These are phyloP conservation scores for Calophaca sinica DNA, from an alignment of 306 rosid genomes.

Conservation along the genomic window DNA sequence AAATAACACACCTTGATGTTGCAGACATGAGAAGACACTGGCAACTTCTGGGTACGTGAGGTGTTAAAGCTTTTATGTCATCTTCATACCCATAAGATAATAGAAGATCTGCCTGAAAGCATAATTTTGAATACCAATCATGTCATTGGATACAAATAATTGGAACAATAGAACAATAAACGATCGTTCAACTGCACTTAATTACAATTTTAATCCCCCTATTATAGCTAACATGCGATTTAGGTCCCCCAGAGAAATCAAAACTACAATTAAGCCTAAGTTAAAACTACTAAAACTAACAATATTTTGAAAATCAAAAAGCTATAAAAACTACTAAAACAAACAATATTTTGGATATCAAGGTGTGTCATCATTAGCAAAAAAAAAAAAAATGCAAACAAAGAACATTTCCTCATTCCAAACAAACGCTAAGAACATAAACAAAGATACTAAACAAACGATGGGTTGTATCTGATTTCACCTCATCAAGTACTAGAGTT, in stretches of 20 bases:
- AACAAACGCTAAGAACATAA: conserved; percentile 4
- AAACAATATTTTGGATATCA: conserved; percentile 11
- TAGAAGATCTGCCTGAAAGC: conserved; percentile 93
- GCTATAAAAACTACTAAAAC: not conserved
- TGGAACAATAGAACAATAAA: not conserved
- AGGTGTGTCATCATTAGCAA: not conserved
- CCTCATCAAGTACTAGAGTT: conserved; percentile 98
- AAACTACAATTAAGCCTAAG: not conserved
- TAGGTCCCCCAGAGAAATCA: not conserved
- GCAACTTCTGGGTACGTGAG: conserved; percentile 85
- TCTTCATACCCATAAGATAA: conserved; percentile 90
- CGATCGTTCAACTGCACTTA: not conserved
- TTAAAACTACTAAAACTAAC: conserved; percentile 19
- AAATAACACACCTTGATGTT: conserved; percentile 78
- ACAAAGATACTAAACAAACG: not conserved
- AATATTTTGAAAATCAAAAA: not conserved
- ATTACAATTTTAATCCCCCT: not conserved
- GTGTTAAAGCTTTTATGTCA: conserved; percentile 81
- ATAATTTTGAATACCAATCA: conserved; percentile 41
- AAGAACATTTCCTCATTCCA: not conserved
- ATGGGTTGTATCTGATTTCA: conserved; percentile 32
- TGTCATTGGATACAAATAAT: conserved; percentile 2
- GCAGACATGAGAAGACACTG: conserved; percentile 99
- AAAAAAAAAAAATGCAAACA: not conserved
- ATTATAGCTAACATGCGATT: not conserved